These are phyloP conservation scores for Pichia sorboxylosa DNA, from an alignment of 1,139 yeast species.

Conservation along the genomic window DNA sequence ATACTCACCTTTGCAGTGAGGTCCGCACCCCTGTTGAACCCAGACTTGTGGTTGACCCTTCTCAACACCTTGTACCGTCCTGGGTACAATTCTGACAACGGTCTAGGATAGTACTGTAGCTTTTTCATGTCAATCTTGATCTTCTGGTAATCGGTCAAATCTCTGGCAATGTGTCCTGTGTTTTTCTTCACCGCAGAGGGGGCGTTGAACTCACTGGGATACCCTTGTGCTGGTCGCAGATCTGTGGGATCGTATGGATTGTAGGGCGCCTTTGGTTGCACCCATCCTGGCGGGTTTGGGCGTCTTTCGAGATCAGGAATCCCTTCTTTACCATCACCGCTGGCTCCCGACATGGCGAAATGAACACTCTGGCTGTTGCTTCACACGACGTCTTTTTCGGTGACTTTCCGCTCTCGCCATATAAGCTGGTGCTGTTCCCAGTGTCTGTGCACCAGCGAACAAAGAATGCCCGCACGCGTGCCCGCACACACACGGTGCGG, in stretches of 20 bases:
- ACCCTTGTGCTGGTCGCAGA: conserved; percentile 68
- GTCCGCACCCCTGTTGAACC: conserved; percentile 46
- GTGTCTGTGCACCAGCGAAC: too few relatives aligned
- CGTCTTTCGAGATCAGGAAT: conserved; percentile 34
- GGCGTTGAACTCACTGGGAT: conserved; percentile 64
- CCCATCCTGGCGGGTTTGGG: conserved; percentile 78
- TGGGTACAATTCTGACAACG: conserved; percentile 60
- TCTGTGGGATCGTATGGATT: conserved; percentile 79
- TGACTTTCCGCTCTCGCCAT: too few relatives aligned
- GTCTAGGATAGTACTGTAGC: conserved; percentile 70
- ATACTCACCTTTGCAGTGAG: conserved; percentile 38
- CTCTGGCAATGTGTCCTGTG: conserved; percentile 48
- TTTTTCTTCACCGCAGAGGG: conserved; percentile 46
- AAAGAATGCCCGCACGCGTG: too few relatives aligned
- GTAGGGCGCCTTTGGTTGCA: conserved; percentile 71
- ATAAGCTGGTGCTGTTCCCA: too few relatives aligned
- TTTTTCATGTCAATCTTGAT: conserved; percentile 65
- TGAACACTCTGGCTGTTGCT: too few relatives aligned
- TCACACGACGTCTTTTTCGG: too few relatives aligned
- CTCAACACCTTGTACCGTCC: conserved; percentile 70
- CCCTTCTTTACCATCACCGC: too few relatives aligned
- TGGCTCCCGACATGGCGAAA: too few relatives aligned
- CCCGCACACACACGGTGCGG: too few relatives aligned
- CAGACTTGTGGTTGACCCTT: conserved; percentile 41
- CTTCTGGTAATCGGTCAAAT: conserved; percentile 57